Base-by-base conservation (phyloP, 495 filamentous ascomycete genomes). In the Aspergillus ellipticus region DNA sequence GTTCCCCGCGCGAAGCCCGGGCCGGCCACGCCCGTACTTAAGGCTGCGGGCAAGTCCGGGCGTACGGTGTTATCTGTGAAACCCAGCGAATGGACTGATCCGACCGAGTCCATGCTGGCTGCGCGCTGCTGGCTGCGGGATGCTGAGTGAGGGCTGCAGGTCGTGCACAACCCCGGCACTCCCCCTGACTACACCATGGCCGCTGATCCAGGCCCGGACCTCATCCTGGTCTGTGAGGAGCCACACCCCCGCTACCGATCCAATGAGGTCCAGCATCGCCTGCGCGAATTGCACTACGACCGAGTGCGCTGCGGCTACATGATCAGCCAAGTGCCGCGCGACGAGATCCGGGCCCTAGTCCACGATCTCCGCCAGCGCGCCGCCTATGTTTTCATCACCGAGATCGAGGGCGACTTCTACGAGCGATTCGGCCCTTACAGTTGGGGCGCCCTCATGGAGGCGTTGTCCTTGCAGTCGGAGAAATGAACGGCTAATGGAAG, bases 81-180 rank as follows among this genome's bases (percentile, higher is more conserved):
- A 48, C 24, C 24, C 15, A 22, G 29, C 45, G 24, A 48, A 48
- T 48, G 26, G 24, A n/a, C n/a, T n/a, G n/a, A n/a, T n/a, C n/a
- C n/a, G n/a, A n/a, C n/a, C n/a, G n/a, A n/a, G n/a, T n/a, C n/a
- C n/a, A 28, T 28, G 24, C 24, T 28, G 4, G 7, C 4, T 24
- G n/a, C n/a, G 24, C 7, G 10, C 16, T 41, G 24, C 21, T 58
- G 59, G 52, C 58, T 19, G 37, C 49, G 19, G n/a, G 24, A 28
- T 28, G 24, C 24, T 28, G 4, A 28, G 24, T 24, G n/a, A 15
- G 24, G 5, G 10, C 16, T 41, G 24, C 21, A 62, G 59, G 52
- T 62, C 24, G 37, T 52, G 19, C 59, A 62, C 39, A 62, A 62
- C 19, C 59, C 59, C 33, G 59, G 59, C 41, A 62, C 59, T 15